A percentile compares a stretch with the other conserved stretches of the same genome.
Evolutionary conservation across 192 early-diverging fungal species (phyloP).

Genomic region (Coemansia sp.): DNA sequence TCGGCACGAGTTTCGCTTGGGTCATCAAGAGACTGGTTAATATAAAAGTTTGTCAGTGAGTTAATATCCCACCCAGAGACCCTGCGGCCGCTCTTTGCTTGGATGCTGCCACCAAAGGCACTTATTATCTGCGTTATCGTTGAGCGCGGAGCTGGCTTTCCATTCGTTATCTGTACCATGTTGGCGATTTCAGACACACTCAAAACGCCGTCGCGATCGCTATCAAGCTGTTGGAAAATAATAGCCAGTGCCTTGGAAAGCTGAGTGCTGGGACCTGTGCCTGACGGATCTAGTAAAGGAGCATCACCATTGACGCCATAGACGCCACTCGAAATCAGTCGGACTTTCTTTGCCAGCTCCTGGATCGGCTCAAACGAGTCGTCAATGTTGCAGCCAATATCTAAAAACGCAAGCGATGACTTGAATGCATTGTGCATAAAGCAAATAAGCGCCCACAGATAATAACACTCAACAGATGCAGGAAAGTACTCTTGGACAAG

Average conservation of each 20-base stretch:
- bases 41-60: constrained; percentile 41
- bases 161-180: constrained; percentile 43
- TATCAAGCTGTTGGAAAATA: constrained; percentile 45
- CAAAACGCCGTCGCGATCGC: constrained; percentile 51
- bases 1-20: constrained; percentile 50
- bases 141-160: constrained; percentile 23
- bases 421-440: constrained; percentile 45
- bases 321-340: constrained; percentile 22
- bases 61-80: constrained; percentile 33
- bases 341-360: constrained; percentile 40
- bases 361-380: constrained; percentile 29
- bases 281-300: constrained; percentile 34
- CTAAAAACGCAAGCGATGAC: constrained; percentile 32
- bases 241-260: constrained; percentile 38
- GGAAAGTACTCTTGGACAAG: constrained; percentile 52
- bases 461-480: constrained; percentile 50
- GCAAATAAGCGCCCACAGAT: constrained; percentile 54
- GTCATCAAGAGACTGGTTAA: constrained; percentile 49
- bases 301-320: constrained; percentile 30
- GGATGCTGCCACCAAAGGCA: constrained; percentile 41
- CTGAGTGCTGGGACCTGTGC: constrained; percentile 38
- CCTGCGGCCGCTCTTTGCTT: constrained; percentile 20
- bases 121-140: constrained; percentile 37
- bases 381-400: constrained; percentile 37
- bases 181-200: constrained; percentile 29